Percentiles rank a stretch among this genome's conserved stretches.
These are phyloP conservation scores for Neurospora sp. DNA, from an alignment of 495 filamentous ascomycete genomes.

Conservation along the genomic window DNA sequence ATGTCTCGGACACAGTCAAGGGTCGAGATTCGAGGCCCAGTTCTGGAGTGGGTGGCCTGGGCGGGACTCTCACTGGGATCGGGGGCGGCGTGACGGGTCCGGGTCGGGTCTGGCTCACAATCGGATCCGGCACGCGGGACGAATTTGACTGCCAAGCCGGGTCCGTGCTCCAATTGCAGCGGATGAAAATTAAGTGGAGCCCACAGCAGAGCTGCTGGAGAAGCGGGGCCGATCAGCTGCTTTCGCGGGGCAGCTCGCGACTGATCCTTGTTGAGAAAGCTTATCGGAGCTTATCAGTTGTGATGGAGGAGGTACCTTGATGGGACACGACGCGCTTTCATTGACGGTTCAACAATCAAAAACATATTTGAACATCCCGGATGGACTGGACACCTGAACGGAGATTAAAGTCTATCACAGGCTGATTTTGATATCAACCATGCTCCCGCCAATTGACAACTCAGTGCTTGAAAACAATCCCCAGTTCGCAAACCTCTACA, in stretches of 20 bases:
- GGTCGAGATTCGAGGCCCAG: neutral
- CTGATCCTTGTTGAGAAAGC: neutral
- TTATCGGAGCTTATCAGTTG: neutral
- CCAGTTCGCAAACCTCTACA: slow-evolving; percentile 53
- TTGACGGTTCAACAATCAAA: neutral
- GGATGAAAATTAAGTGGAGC: neutral
- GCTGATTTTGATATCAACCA: slow-evolving; percentile 19
- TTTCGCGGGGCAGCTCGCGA: neutral
- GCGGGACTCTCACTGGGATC: neutral
- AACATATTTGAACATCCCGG: neutral
- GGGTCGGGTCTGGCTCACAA: neutral
- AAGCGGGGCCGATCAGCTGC: neutral
- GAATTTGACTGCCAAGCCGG: neutral
- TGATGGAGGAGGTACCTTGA: neutral
- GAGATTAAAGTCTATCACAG: neutral
- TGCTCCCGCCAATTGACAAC: slow-evolving; percentile 58
- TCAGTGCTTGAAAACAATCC: slow-evolving; percentile 51
- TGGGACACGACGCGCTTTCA: neutral
- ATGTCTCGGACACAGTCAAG: neutral
- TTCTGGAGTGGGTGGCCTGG: neutral
- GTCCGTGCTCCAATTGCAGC: neutral
- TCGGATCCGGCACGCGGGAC: neutral
- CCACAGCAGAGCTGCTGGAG: neutral
- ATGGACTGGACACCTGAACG: neutral
- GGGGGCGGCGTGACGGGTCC: neutral